A percentile compares a stretch with the other conserved stretches of the same genome.
These are phyloP conservation scores for Cercospora zeae-maydis DNA, from an alignment of 2,329 filamentous ascomycete species.

Conservation along the genomic window DNA sequence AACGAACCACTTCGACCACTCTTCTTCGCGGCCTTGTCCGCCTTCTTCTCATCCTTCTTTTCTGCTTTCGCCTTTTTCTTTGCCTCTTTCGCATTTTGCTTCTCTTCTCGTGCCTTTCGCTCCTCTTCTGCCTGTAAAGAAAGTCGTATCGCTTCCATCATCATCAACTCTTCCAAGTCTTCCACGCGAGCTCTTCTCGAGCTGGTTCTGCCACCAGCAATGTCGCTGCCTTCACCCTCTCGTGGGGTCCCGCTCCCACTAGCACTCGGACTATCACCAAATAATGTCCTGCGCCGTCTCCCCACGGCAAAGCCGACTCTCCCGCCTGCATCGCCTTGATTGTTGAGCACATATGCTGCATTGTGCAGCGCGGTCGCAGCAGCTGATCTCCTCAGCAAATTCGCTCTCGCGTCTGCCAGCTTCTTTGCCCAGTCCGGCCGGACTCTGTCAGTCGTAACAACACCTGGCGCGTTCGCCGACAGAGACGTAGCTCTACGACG, in stretches of 20 bases:
- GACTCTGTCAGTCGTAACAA: constrained; percentile 88
- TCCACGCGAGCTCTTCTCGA: constrained; percentile 66
- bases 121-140: constrained; percentile 93
- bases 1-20: constrained; percentile 55
- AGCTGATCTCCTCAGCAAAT: constrained; percentile 80
- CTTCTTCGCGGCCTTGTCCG: constrained; percentile 65
- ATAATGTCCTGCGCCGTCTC: constrained; percentile 51
- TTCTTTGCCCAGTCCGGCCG: constrained; percentile 94
- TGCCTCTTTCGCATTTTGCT: constrained; percentile 73
- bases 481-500: constrained; percentile 64
- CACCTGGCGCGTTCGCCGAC: constrained; percentile 76
- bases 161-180: constrained; percentile 96
- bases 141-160: constrained; percentile 89
- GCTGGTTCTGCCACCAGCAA: constrained; percentile 45
- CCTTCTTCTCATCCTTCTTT: constrained; percentile 61
- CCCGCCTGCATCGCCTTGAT: constrained; percentile 34
- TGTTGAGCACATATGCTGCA: constrained; percentile 83
- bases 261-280: constrained; percentile 47
- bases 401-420: constrained; percentile 75
- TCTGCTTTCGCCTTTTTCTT: constrained; percentile 84
- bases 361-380: constrained; percentile 93
- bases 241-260: constrained; percentile 47
- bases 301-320: constrained; percentile 45
- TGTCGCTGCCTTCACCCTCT: constrained; percentile 35
- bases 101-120: constrained; percentile 78